phyloP scores from a whole-genome alignment of 352 stramenopile genomes.

The Phytophthora sp. region DNA sequence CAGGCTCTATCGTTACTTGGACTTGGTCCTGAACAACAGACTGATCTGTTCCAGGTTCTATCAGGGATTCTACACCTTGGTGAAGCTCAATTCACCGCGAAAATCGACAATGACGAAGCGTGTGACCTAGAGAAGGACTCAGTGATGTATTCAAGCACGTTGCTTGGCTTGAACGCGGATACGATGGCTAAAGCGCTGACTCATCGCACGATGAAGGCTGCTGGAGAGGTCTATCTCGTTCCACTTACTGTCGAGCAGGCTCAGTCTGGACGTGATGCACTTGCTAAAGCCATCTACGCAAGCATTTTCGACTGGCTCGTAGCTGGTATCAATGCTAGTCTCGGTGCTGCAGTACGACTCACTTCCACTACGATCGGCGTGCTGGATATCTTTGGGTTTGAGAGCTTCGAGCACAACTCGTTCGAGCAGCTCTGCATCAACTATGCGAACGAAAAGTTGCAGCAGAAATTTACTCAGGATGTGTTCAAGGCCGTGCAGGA shows the following conservation, averaged over 20 bases:
- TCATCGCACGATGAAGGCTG: slow-evolving; percentile 72
- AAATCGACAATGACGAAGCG: slow-evolving; percentile 65
- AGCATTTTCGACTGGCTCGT: slow-evolving; percentile 97
- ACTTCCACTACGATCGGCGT: slow-evolving; percentile 70
- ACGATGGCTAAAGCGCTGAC: slow-evolving; percentile 68
- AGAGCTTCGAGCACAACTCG: slow-evolving; percentile 88
- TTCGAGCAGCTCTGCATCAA: slow-evolving; percentile 97
- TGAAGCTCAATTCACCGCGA: slow-evolving; percentile 57
- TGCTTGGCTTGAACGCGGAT: slow-evolving; percentile 56
- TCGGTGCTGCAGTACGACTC: slow-evolving; percentile 34
- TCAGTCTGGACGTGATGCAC: slow-evolving; percentile 87
- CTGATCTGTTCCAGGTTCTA: slow-evolving; percentile 67
- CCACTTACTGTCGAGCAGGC: slow-evolving; percentile 71
- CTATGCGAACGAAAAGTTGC: slow-evolving; percentile 94
- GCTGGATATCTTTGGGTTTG: slow-evolving; percentile 93
- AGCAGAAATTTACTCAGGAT: slow-evolving; percentile 88
- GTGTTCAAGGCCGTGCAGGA: slow-evolving; percentile 72
- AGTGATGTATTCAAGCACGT: slow-evolving; percentile 44
- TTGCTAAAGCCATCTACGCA: slow-evolving; percentile 96
- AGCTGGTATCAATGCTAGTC: slow-evolving; percentile 84
- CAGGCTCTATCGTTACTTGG: slow-evolving; percentile 66
- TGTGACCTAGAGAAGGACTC: slow-evolving; percentile 48
- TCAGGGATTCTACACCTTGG: slow-evolving; percentile 86
- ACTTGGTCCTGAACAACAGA: slow-evolving; percentile 55
- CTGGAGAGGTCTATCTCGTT: slow-evolving; percentile 70